Evolutionary conservation across 2,329 filamentous ascomycete species (phyloP), one percentile per base, ranked within the genome.

Genomic region (Curvularia lunata): DNA sequence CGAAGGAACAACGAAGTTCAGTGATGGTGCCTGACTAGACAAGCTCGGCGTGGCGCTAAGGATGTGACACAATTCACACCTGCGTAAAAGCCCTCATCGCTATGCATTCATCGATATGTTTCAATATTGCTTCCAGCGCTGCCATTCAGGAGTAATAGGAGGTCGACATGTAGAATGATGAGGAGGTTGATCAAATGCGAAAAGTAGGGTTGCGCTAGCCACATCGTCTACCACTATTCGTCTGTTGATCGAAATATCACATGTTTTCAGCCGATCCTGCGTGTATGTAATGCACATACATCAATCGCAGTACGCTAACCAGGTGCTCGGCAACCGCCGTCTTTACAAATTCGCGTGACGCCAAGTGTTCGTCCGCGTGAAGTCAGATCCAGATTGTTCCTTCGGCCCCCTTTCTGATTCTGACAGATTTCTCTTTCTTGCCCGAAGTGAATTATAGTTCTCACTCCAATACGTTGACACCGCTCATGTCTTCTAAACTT

Each of bases 1-100:
- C 10, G 16, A 34, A 40, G 13, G 47, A 49, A 27, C 32, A 27
- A 16, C 21, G 18, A 21, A 23, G 23, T 9, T 25, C 47, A 13
- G 7, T 16, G 16, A 49, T 16, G 34, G 47, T 38, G 23, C 32
- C 47, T 49, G 47, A 49, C 47, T 49, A 49, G 47, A 16, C 21
- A n/a, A 25, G 47, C 47, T 7, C n/a, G 16, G 47, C 47, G 34
- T 34, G 25, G 18, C 47, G 47, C 47, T 49, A 34, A 12, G 13
- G n/a, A 23, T 19, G 45, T 47, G 28, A 47, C 28, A 47, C 45
- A n/a, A 30, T 23, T 18, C 21, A n/a, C 21, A 38, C 18, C 28
- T 46, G 27, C 12, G 18, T 18, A 23, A 38, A 38, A 12, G 5
- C 9, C 25, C 23, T 40, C 47, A 49, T n/a, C 47, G 23, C 34